A percentile compares a stretch with the other conserved stretches of the same genome.
phyloP scores from a whole-genome alignment of 1,284 basidiomycete species.

The Austroboletus niveus region DNA sequence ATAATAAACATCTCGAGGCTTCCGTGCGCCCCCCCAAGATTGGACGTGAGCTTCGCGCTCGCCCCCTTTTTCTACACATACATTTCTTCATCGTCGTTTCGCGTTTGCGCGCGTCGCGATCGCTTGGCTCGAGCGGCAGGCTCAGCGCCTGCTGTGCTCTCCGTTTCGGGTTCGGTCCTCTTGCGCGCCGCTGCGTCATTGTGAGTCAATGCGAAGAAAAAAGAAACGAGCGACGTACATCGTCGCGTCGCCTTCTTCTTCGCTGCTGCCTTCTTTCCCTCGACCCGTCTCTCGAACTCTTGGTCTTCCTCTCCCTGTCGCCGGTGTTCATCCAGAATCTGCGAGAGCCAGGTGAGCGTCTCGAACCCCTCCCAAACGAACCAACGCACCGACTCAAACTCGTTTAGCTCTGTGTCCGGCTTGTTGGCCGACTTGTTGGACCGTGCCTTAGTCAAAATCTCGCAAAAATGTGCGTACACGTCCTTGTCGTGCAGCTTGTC shows the following conservation, averaged over 20 bases:
- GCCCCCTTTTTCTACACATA: slow-evolving; percentile 17
- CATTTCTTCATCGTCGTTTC: slow-evolving; percentile 27
- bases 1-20: too few relatives aligned
- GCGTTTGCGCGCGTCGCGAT: slow-evolving; percentile 5
- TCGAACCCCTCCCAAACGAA: background rate
- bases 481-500: slow-evolving; percentile 91
- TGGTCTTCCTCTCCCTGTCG: slow-evolving; percentile 89
- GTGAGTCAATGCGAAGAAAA: too few relatives aligned
- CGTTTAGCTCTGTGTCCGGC: slow-evolving; percentile 84
- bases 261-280: slow-evolving; percentile 77
- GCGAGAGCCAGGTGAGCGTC: background rate
- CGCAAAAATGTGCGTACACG: slow-evolving; percentile 84
- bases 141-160: background rate
- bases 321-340: slow-evolving; percentile 83
- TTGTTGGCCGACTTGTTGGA: slow-evolving; percentile 88
- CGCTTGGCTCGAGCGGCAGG: slow-evolving; percentile 11
- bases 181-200: slow-evolving; percentile 26
- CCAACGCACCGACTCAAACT: slow-evolving; percentile 74
- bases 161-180: slow-evolving; percentile 22
- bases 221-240: slow-evolving; percentile 27
- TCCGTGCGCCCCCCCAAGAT: background rate
- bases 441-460: slow-evolving; percentile 82
- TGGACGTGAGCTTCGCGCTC: background rate
- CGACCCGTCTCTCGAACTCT: slow-evolving; percentile 81
- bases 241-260: slow-evolving; percentile 58